A percentile compares a stretch with the other conserved stretches of the same genome.
phyloP scores from a whole-genome alignment of 2,329 filamentous ascomycete species.

The Colletotrichum sp. region DNA sequence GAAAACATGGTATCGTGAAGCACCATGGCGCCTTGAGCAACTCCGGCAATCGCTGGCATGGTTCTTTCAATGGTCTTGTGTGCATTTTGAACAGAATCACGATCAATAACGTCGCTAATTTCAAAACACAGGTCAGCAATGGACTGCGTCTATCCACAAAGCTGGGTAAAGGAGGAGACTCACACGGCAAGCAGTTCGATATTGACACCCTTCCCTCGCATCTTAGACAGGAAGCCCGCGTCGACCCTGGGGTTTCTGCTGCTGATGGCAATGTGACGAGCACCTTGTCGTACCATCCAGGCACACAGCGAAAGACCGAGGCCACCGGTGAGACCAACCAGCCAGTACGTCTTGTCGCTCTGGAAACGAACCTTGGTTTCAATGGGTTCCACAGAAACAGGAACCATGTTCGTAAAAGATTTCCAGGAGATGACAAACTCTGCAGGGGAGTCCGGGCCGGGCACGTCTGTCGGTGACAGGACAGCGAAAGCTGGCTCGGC shows the following conservation, averaged over 20 bases:
- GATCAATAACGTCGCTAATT: not conserved
- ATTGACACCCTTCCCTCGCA: constrained; percentile 33
- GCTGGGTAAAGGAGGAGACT: not conserved
- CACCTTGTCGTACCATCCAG: constrained; percentile 39
- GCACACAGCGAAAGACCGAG: constrained; percentile 37
- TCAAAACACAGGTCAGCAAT: not conserved
- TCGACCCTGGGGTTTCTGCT: constrained; percentile 35
- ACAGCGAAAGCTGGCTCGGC: not conserved
- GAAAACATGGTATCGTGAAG: constrained; percentile 24
- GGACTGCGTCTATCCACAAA: accelerated
- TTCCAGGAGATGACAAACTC: not conserved
- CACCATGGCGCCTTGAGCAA: constrained; percentile 46
- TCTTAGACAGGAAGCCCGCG: constrained; percentile 21
- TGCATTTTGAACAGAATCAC: not conserved
- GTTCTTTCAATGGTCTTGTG: not conserved
- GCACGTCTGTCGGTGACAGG: not conserved
- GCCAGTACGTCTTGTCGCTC: constrained; percentile 30
- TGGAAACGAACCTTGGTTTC: not conserved
- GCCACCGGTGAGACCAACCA: constrained; percentile 33
- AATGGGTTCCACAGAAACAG: not conserved
- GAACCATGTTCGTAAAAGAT: not conserved
- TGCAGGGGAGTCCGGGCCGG: not conserved
- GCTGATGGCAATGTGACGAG: constrained; percentile 35
- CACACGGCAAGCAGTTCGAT: constrained; percentile 29
- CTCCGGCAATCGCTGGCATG: constrained; percentile 33